Conservation (phyloP, 257 asterid species). For the Parsonsia alboflavescens region DNA sequence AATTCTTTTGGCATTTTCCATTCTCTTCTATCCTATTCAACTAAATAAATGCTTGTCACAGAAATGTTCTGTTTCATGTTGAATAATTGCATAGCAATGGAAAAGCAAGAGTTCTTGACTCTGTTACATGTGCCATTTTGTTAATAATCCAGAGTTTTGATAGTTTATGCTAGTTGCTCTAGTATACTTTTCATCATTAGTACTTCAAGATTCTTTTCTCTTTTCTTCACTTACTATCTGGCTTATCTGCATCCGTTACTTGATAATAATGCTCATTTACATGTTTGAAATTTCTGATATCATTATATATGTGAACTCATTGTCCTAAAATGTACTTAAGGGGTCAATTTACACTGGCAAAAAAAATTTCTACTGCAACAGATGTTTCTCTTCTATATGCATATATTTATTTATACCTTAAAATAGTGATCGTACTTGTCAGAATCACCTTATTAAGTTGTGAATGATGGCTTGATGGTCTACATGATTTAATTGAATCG, state of each 20-base stretch:
- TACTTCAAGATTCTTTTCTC: background rate
- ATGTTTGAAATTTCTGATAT: background rate
- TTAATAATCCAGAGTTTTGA: background rate
- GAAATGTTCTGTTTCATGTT: background rate
- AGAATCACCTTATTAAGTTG: background rate
- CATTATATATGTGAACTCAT: too few relatives aligned
- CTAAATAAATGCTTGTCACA: background rate
- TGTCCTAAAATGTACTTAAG: background rate
- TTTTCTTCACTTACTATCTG: background rate
- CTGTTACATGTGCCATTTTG: background rate
- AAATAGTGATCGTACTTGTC: background rate
- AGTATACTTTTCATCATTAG: background rate
- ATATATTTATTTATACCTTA: background rate
- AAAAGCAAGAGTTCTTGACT: background rate
- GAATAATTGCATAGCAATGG: background rate
- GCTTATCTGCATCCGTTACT: background rate
- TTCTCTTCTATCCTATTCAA: background rate
- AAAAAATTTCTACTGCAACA: background rate
- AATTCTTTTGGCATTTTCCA: background rate
- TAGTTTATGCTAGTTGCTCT: background rate
- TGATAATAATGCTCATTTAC: background rate
- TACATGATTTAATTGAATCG: background rate
- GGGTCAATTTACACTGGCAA: background rate
- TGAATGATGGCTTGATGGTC: background rate
- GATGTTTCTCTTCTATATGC: background rate